Evolutionary conservation across 306 rosid species (phyloP), one percentile per base, ranked within the genome.

Genomic region (Trichosanthes cucumerina): DNA sequence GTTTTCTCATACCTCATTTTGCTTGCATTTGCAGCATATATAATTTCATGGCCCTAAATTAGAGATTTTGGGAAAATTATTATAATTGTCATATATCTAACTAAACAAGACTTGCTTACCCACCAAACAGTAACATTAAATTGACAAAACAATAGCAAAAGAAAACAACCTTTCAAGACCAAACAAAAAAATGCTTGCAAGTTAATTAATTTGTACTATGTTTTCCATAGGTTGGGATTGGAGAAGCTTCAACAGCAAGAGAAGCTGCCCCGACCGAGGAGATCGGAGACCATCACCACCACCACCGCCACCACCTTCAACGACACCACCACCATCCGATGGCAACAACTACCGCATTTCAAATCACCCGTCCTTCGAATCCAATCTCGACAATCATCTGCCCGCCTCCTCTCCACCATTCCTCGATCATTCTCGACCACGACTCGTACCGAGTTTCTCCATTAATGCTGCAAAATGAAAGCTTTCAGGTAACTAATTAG

Each of bases 371-470:
- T 54, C 96, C 98, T 62, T 86, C 94, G 0, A 88, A 85, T 85
- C 91, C 95, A 44, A 87, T 90, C 65, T 92, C 98, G 49, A 85
- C 92, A 74, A 88, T 92, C 75, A 89, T 92, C 84, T 82, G 95
- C 75, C 95, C 91, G 6, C 87, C 95, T 75, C 90, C 95, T 15
- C 96, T 89, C 74, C 92, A 87, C 77, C 97, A 89, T 49, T 80
- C 98, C 66, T 92, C 98, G 83, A 83, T 91, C 76, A 87, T 92
- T 69, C 91, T 91, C 36, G 97, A 92, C 65, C 93, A 92, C 3
- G 90, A 87, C 53, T 75, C 98, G 7, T 93, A 83, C 83, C 86
- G 88, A 6, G 89, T 93, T 59, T 87, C 97, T 31, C 79, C 79
- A 83, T 77, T 92, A 9, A 90, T 90, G 91, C 92, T 94, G 47